A percentile compares a stretch with the other conserved stretches of the same genome.
These are phyloP conservation scores for Luffa aegyptiaca DNA, from an alignment of 306 rosid species.

Conservation along the genomic window DNA sequence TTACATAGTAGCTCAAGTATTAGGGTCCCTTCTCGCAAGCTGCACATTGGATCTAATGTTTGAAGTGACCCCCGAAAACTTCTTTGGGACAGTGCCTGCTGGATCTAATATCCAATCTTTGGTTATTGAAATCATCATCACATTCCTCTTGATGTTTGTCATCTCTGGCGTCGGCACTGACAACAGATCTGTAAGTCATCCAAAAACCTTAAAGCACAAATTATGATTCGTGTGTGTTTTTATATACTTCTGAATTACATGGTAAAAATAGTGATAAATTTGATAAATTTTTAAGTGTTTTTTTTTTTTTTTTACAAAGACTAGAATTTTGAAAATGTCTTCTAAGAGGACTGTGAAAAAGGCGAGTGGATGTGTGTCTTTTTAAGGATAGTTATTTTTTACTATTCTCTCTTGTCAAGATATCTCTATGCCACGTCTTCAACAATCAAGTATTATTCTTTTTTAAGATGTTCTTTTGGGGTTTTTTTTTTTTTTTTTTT, in stretches of 20 bases:
- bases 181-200: conserved; percentile 17
- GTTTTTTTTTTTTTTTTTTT: no score
- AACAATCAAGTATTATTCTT: no score
- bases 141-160: conserved; percentile 33
- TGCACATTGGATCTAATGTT: conserved; percentile 15
- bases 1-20: conserved; percentile 17
- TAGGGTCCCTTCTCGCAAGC: conserved; percentile 30
- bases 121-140: conserved; percentile 16
- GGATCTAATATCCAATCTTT: conserved; percentile 24
- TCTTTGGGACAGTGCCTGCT: conserved; percentile 24
- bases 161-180: conserved; percentile 26
- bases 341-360: no score
- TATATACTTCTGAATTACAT: neutral
- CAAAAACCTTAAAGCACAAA: neutral
- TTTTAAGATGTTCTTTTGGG: no score
- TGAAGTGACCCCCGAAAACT: conserved; percentile 9
- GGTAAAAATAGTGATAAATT: neutral
- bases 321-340: no score
- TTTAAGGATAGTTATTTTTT: no score
- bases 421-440: no score
- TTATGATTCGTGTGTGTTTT: no score
- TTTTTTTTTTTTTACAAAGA: no score
- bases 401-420: no score
- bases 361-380: no score
- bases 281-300: no score